phyloP scores from a whole-genome alignment of 768 basidiomycete species.

The Boletus bicolor region DNA sequence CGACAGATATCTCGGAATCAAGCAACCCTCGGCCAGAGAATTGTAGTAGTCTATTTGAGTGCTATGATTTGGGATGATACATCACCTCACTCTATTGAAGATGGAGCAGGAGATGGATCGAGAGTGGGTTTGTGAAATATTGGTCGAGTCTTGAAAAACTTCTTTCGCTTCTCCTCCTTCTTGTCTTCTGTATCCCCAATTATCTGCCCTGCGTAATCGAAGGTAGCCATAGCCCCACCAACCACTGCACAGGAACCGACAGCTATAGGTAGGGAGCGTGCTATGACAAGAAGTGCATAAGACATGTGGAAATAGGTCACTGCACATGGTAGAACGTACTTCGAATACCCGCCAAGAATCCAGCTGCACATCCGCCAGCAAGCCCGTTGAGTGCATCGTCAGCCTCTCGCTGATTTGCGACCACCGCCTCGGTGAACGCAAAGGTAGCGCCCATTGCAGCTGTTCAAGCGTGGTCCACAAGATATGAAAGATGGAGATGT shows the following conservation, averaged over 20 bases:
- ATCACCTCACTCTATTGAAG: conserved; percentile 20
- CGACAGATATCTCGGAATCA: neutral
- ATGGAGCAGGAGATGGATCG: conserved; percentile 11
- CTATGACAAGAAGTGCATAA: conserved; percentile 38
- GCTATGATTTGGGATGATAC: conserved; percentile 9
- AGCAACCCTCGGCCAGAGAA: conserved; percentile 1
- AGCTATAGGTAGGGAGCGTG: conserved; percentile 80
- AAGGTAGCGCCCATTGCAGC: conserved; percentile 89
- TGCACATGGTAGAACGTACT: conserved; percentile 40
- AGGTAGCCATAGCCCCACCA: conserved; percentile 76
- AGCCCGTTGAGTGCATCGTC: conserved; percentile 83
- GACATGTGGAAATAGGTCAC: conserved; percentile 3
- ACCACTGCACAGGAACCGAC: conserved; percentile 75
- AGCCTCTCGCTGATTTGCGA: conserved; percentile 76
- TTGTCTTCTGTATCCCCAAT: conserved; percentile 43
- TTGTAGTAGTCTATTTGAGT: conserved; percentile 14
- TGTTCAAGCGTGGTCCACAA: conserved; percentile 30
- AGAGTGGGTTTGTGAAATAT: conserved; percentile 33
- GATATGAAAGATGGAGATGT: neutral
- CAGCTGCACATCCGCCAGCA: conserved; percentile 88
- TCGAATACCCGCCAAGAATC: conserved; percentile 85
- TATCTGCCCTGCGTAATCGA: conserved; percentile 73
- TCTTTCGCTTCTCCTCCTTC: conserved; percentile 67
- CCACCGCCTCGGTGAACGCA: conserved; percentile 73
- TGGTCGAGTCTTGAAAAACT: conserved; percentile 77